Evolutionary conservation across 192 early-diverging fungal species (phyloP).

Genomic region (Backusella australiensis): DNA sequence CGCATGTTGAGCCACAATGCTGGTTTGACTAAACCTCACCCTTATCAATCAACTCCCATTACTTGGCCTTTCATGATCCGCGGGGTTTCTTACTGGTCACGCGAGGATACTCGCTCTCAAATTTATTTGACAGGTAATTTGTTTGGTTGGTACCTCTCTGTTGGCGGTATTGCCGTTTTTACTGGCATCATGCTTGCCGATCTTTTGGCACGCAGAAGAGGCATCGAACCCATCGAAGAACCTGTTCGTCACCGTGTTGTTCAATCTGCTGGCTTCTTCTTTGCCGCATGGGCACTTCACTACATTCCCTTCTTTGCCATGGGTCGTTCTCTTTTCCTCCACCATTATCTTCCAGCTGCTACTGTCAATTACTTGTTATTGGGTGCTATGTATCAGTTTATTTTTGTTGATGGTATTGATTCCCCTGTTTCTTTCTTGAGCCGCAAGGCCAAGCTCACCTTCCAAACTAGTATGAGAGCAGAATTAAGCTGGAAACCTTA

Average conservation of each 20-base stretch:
- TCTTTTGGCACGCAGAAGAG: slow-evolving; percentile 68
- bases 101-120: slow-evolving; percentile 68
- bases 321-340: slow-evolving; percentile 90
- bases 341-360: slow-evolving; percentile 91
- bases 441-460: slow-evolving; percentile 11
- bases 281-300: slow-evolving; percentile 82
- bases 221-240: slow-evolving; percentile 59
- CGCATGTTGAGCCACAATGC: slow-evolving; percentile 93
- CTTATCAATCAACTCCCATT: slow-evolving; percentile 83
- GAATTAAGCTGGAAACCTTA: slow-evolving; percentile 31
- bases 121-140: slow-evolving; percentile 94
- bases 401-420: slow-evolving; percentile 61
- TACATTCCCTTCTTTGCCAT: slow-evolving; percentile 92
- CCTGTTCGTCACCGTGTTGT: slow-evolving; percentile 55
- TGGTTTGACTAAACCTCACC: slow-evolving; percentile 87
- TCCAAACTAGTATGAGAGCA: slow-evolving; percentile 19
- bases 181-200: slow-evolving; percentile 65
- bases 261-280: slow-evolving; percentile 75
- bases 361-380: slow-evolving; percentile 78
- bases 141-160: slow-evolving; percentile 79
- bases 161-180: slow-evolving; percentile 57
- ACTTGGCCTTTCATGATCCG: slow-evolving; percentile 88
- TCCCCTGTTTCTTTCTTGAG: slow-evolving; percentile 39
- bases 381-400: slow-evolving; percentile 76
- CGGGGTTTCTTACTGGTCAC: slow-evolving; percentile 94